Conservation (phyloP, 169 alveolate genomes). For the Cryptosporidium felis region DNA sequence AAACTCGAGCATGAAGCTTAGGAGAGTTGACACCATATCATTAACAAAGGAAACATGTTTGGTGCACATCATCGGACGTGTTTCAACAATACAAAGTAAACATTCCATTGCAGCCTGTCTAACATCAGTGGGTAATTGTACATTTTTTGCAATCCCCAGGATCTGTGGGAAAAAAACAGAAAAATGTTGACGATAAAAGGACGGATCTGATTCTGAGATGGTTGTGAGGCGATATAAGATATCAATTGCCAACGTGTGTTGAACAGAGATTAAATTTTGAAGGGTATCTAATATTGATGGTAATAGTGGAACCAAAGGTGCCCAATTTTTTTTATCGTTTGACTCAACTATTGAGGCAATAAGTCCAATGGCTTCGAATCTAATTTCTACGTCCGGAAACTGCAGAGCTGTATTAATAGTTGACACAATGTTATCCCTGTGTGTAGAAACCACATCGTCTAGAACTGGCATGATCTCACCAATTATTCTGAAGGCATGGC, state of each 20-base stretch:
- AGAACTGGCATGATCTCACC: conserved; percentile 69
- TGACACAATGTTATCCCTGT: conserved; percentile 61
- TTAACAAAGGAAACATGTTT: conserved; percentile 56
- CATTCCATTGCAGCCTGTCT: conserved; percentile 70
- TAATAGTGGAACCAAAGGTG: conserved; percentile 48
- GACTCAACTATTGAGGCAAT: conserved; percentile 62
- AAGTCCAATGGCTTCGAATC: conserved; percentile 66
- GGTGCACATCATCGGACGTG: conserved; percentile 64
- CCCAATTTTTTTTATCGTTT: conserved; percentile 58
- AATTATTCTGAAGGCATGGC: conserved; percentile 64
- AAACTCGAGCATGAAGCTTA: conserved; percentile 82
- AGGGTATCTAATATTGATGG: conserved; percentile 44
- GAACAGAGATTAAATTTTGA: conserved; percentile 56
- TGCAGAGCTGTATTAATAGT: conserved; percentile 65
- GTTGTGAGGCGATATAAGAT: conserved; percentile 62
- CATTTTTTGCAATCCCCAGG: conserved; percentile 37
- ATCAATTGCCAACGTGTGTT: conserved; percentile 64
- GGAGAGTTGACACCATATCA: conserved; percentile 56
- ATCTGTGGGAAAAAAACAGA: conserved; percentile 52
- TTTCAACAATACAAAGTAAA: conserved; percentile 54
- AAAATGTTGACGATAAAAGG: conserved; percentile 65
- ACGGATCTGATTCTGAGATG: conserved; percentile 60
- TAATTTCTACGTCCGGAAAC: conserved; percentile 52
- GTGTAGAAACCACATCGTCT: conserved; percentile 54
- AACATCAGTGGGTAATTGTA: conserved; percentile 45